A percentile compares a stretch with the other conserved stretches of the same genome.
phyloP scores from a whole-genome alignment of 2,329 filamentous ascomycete species.

The Cytospora mali region DNA sequence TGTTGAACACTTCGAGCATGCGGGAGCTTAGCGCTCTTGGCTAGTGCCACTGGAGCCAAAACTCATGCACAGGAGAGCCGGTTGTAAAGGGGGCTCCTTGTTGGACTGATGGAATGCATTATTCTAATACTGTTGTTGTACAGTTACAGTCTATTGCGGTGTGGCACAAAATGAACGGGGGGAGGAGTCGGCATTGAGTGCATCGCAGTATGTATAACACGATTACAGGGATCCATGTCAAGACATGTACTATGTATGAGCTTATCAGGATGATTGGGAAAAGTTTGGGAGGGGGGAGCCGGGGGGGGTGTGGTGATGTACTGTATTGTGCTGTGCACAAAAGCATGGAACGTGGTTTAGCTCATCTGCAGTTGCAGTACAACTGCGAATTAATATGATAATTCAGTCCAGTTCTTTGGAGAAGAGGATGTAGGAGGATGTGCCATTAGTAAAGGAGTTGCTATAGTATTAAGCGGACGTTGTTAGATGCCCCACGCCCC shows the following conservation, averaged over 20 bases:
- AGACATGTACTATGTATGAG: too few relatives aligned
- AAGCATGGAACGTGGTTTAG: background rate
- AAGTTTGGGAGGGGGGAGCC: background rate
- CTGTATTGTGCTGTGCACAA: conserved; percentile 1
- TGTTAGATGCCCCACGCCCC: background rate
- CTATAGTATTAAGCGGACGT: background rate
- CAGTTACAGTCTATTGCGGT: background rate
- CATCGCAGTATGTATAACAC: background rate
- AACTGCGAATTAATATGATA: background rate
- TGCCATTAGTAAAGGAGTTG: background rate
- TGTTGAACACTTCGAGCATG: conserved; percentile 2
- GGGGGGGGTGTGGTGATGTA: too few relatives aligned
- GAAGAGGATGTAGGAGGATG: background rate
- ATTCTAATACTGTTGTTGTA: background rate
- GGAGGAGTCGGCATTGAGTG: background rate
- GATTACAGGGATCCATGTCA: background rate
- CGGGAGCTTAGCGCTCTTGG: background rate
- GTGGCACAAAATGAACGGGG: background rate
- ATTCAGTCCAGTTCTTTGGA: background rate
- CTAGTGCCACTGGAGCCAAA: background rate
- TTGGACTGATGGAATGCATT: background rate
- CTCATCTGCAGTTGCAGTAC: background rate
- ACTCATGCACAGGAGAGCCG: background rate
- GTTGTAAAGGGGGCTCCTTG: background rate
- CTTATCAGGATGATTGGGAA: background rate